Evolutionary conservation across 108 stramenopile species (phyloP).

Genomic region (Cylindrotheca closterium): DNA sequence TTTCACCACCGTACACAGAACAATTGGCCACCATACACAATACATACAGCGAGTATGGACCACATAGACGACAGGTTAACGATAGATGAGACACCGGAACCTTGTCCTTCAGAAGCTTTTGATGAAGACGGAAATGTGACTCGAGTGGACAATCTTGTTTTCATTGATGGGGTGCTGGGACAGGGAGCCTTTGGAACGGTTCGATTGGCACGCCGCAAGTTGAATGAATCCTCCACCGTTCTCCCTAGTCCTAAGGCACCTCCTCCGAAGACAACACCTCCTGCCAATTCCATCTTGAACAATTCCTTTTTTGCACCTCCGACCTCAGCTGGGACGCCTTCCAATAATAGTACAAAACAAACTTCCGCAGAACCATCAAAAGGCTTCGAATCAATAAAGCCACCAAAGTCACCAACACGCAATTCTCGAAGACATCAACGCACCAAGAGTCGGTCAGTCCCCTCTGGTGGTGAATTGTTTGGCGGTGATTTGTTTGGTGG

Average conservation of each 20-base stretch:
- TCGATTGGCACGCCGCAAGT: conserved; percentile 52
- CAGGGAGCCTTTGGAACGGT: conserved; percentile 74
- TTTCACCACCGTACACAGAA: too few relatives aligned
- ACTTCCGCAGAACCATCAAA: too few relatives aligned
- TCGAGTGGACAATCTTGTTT: conserved; percentile 59
- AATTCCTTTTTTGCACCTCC: conserved; percentile 10
- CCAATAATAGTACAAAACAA: conserved; percentile 1
- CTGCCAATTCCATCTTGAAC: not conserved
- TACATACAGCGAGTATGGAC: too few relatives aligned
- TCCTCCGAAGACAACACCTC: conserved; percentile 9
- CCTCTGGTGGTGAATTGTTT: conserved; percentile 16
- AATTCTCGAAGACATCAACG: not conserved
- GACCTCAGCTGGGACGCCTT: not conserved
- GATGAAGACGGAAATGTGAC: conserved; percentile 54
- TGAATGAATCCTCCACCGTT: not conserved
- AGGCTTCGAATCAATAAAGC: too few relatives aligned
- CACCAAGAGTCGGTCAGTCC: conserved; percentile 19
- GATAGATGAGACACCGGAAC: too few relatives aligned
- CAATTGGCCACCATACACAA: too few relatives aligned
- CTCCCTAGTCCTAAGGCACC: not conserved
- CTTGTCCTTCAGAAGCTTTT: too few relatives aligned
- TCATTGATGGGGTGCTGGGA: conserved; percentile 66
- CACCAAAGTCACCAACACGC: too few relatives aligned
- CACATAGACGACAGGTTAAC: too few relatives aligned
- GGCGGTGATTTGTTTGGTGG: conserved; percentile 4